Evolutionary conservation across 2,329 filamentous ascomycete genomes (phyloP).

Genomic region (Onygenales sp.): DNA sequence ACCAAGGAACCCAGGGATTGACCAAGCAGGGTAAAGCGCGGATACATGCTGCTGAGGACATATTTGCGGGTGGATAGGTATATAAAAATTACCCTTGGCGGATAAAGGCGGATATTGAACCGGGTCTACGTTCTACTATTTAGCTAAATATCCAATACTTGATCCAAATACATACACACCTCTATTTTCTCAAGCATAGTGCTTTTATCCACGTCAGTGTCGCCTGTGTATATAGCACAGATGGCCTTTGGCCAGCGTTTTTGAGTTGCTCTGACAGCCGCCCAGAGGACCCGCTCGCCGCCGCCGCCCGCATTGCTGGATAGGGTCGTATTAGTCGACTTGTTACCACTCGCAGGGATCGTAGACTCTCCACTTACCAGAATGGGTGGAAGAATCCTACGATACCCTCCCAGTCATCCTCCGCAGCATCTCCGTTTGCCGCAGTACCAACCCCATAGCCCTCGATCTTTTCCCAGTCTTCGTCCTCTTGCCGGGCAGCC

Average conservation of each 20-base stretch:
- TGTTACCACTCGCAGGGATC: conserved; percentile 3
- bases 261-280: conserved; percentile 85
- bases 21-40: conserved; percentile 84
- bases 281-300: conserved; percentile 93
- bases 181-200: conserved; percentile 69
- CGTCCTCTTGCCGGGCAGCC: conserved; percentile 39
- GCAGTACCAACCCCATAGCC: conserved; percentile 38
- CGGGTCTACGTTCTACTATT: conserved; percentile 49
- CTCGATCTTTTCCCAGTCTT: conserved; percentile 63
- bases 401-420: conserved; percentile 67
- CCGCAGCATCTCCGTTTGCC: conserved; percentile 34
- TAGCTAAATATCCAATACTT: conserved; percentile 1
- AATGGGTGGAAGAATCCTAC: conserved; percentile 98
- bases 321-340: neutral
- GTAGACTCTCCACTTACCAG: conserved; percentile 50
- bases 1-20: conserved; percentile 84
- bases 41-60: conserved; percentile 80
- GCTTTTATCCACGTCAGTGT: conserved; percentile 76
- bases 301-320: conserved; percentile 86
- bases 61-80: conserved; percentile 83
- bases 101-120: conserved; percentile 85
- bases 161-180: conserved; percentile 30
- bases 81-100: conserved; percentile 75
- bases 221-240: conserved; percentile 90
- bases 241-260: conserved; percentile 78